phyloP scores from a whole-genome alignment of 2,329 filamentous ascomycete species.

The Penicillium sp. region DNA sequence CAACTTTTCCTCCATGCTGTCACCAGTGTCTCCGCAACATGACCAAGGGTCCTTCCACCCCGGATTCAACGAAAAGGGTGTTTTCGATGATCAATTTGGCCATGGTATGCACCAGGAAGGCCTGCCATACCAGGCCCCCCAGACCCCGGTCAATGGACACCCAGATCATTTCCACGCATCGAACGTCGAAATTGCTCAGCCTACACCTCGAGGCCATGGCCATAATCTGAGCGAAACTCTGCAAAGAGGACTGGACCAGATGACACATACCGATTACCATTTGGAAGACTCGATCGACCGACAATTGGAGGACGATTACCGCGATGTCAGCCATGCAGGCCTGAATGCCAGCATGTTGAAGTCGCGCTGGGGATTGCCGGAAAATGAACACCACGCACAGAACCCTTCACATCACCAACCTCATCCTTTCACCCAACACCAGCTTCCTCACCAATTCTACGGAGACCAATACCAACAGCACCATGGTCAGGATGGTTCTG shows the following conservation, averaged over 20 bases:
- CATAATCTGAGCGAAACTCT: constrained; percentile 75
- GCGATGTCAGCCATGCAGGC: constrained; percentile 29
- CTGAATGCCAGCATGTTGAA: constrained; percentile 32
- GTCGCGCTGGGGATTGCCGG: constrained; percentile 39
- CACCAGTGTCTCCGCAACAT: constrained; percentile 63
- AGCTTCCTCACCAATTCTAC: constrained; percentile 36
- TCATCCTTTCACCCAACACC: constrained; percentile 26
- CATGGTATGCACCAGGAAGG: constrained; percentile 24
- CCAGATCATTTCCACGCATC: constrained; percentile 43
- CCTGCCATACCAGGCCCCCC: constrained; percentile 27
- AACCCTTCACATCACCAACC: constrained; percentile 20
- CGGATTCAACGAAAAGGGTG: constrained; percentile 29
- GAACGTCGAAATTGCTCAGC: constrained; percentile 56
- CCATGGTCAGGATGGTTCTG: constrained; percentile 54
- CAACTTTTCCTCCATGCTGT: constrained; percentile 52
- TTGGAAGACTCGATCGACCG: constrained; percentile 75
- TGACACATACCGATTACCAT: constrained; percentile 72
- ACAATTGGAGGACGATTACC: constrained; percentile 74
- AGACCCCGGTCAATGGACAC: constrained; percentile 31
- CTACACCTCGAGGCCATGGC: constrained; percentile 59
- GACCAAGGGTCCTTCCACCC: constrained; percentile 45
- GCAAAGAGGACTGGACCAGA: constrained; percentile 72
- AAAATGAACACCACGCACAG: constrained; percentile 28
- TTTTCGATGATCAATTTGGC: constrained; percentile 24
- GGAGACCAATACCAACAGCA: constrained; percentile 32